Conservation (phyloP, 2,329 filamentous ascomycete species). For the Fonsecaea monophora region DNA sequence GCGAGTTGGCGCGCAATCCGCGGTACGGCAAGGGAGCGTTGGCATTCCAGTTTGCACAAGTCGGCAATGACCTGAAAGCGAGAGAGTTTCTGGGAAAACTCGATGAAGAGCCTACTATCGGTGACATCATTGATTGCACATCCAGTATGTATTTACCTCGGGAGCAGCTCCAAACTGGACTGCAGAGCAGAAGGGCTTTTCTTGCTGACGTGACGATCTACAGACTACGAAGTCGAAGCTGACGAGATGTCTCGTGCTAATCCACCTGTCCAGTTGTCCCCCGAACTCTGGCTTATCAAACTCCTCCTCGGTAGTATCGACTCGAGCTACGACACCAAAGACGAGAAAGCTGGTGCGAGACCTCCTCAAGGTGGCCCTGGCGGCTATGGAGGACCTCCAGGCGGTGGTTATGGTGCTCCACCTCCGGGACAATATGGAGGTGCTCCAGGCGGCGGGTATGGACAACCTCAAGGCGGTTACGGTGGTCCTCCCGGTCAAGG, state of each 20-base stretch:
- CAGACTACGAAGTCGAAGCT: slow-evolving; percentile 72
- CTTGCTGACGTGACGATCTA: background rate
- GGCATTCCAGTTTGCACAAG: slow-evolving; percentile 72
- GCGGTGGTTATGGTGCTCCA: slow-evolving; percentile 32
- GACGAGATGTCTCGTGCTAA: slow-evolving; percentile 68
- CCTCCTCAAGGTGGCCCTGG: slow-evolving; percentile 37
- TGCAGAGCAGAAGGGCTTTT: background rate
- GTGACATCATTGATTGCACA: slow-evolving; percentile 69
- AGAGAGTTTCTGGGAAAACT: slow-evolving; percentile 68
- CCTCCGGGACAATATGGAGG: slow-evolving; percentile 36
- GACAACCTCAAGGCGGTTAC: slow-evolving; percentile 40
- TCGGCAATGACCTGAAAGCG: slow-evolving; percentile 70
- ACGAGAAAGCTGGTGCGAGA: slow-evolving; percentile 61
- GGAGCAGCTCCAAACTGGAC: background rate
- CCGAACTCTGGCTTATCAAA: slow-evolving; percentile 71
- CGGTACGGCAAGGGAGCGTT: slow-evolving; percentile 65
- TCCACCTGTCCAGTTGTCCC: slow-evolving; percentile 68
- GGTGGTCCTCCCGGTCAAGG: slow-evolving; percentile 38
- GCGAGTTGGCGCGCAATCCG: slow-evolving; percentile 57
- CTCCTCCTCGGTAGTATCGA: slow-evolving; percentile 72
- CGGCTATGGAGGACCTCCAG: slow-evolving; percentile 42
- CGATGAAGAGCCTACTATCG: slow-evolving; percentile 68
- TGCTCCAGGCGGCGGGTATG: slow-evolving; percentile 44
- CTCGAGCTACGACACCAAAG: slow-evolving; percentile 68
- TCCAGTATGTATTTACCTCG: slow-evolving; percentile 61